Conservation (phyloP, 129 eudicot species). For the Tagetes erecta region DNA sequence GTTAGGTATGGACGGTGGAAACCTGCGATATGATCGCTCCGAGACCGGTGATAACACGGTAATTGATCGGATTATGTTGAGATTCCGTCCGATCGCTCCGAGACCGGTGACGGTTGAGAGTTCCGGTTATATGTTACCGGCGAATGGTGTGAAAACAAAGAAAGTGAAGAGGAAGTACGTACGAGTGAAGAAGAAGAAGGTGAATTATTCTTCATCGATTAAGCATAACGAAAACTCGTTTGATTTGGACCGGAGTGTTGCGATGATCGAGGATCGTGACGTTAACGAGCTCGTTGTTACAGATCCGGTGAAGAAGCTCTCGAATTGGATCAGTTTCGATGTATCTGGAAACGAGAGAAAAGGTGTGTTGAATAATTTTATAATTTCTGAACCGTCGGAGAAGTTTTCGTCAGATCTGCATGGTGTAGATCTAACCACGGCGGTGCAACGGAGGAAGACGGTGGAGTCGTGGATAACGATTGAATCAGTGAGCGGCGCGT, state of each 20-base stretch:
- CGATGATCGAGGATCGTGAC: constrained; percentile 16
- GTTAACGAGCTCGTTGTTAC: constrained; percentile 3
- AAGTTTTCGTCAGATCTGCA: constrained; percentile 22
- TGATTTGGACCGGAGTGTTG: constrained; percentile 21
- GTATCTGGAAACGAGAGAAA: constrained; percentile 8
- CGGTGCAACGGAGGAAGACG: not conserved
- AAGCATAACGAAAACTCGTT: constrained; percentile 14
- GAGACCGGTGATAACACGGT: constrained; percentile 23
- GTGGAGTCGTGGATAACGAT: constrained; percentile 60
- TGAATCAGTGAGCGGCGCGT: constrained; percentile 50
- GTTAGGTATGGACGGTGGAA: constrained; percentile 34
- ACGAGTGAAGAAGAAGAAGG: constrained; percentile 42
- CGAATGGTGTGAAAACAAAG: constrained; percentile 16
- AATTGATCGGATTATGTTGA: constrained; percentile 60
- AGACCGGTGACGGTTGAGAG: constrained; percentile 40
- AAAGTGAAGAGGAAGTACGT: constrained; percentile 62
- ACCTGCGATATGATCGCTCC: constrained; percentile 24
- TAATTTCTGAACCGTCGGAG: constrained; percentile 3
- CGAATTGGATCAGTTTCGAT: constrained; percentile 40
- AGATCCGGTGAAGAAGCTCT: constrained; percentile 26
- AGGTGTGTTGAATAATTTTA: not conserved
- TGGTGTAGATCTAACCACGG: constrained; percentile 37
- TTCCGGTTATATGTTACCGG: constrained; percentile 21
- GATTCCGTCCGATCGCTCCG: constrained; percentile 78
- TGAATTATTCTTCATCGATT: not conserved